A percentile compares a stretch with the other conserved stretches of the same genome.
Conservation (phyloP, 148 eudicot genomes). For the Pouteria glomerata region DNA sequence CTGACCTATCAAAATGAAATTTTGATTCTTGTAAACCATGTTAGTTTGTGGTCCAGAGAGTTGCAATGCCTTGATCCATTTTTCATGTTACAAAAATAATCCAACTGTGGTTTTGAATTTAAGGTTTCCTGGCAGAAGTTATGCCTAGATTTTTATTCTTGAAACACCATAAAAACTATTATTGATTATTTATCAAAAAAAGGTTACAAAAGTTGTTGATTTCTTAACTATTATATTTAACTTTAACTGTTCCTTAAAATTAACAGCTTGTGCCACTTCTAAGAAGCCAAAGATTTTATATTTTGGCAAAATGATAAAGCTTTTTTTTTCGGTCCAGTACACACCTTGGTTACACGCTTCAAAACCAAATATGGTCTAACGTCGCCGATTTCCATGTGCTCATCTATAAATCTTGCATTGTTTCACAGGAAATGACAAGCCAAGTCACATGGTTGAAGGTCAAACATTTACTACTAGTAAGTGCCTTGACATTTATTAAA, state of each 20-base stretch:
- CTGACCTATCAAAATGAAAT: too few species aligned
- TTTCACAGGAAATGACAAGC: constrained; percentile 54
- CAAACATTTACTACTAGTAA: too few species aligned
- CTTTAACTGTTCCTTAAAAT: not conserved
- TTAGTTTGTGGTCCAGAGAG: not conserved
- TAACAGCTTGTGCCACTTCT: not conserved
- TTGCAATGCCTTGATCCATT: not conserved
- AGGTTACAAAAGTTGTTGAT: not conserved
- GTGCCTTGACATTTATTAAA: too few species aligned
- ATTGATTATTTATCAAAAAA: not conserved
- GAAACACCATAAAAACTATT: not conserved
- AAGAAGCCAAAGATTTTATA: not conserved
- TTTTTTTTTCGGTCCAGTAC: not conserved
- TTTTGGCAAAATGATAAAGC: not conserved
- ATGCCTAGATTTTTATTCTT: not conserved
- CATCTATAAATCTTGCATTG: not conserved
- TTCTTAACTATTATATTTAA: not conserved
- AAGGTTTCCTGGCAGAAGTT: too few species aligned
- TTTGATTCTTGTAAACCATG: too few species aligned
- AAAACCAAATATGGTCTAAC: not conserved
- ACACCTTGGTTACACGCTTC: constrained; percentile 1
- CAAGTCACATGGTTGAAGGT: too few species aligned
- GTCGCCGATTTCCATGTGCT: not conserved
- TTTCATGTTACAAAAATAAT: not conserved
- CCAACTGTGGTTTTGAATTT: not conserved